These are phyloP conservation scores for Lachancea sp. DNA, from an alignment of 805 yeast species.

Conservation along the genomic window DNA sequence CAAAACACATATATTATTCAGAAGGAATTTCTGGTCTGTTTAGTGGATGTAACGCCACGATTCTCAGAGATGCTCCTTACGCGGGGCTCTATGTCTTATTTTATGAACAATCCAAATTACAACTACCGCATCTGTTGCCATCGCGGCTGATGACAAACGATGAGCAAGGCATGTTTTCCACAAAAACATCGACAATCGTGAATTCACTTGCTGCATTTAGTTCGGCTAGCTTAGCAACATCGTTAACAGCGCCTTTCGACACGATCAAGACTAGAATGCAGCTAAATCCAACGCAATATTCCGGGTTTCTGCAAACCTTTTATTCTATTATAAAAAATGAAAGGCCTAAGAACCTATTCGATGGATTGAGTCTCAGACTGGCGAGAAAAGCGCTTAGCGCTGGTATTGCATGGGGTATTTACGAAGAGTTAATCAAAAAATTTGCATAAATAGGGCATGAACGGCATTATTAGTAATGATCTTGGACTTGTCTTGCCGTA, in stretches of 20 bases:
- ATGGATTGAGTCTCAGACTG: constrained; percentile 77
- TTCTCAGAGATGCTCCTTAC: constrained; percentile 88
- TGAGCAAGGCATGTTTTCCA: constrained; percentile 25
- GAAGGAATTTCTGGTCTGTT: constrained; percentile 69
- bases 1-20: constrained; percentile 44
- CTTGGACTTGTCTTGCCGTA: too few species aligned
- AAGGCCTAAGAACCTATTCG: constrained; percentile 55
- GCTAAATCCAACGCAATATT: constrained; percentile 47
- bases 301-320: constrained; percentile 38
- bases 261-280: constrained; percentile 91
- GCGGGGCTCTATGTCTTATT: constrained; percentile 88
- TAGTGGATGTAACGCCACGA: constrained; percentile 81
- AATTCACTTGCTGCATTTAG: constrained; percentile 71
- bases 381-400: constrained; percentile 85
- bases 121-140: constrained; percentile 41
- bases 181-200: constrained; percentile 46
- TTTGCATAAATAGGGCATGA: constrained; percentile 16
- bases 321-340: constrained; percentile 38
- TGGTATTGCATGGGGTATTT: constrained; percentile 95
- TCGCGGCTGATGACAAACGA: constrained; percentile 13
- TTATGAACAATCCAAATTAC: constrained; percentile 67
- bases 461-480: too few species aligned
- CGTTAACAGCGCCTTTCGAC: constrained; percentile 91
- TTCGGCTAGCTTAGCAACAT: constrained; percentile 76
- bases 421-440: constrained; percentile 70